These are phyloP conservation scores for Helicostylum pulchrum DNA, from an alignment of 192 early-diverging fungal genomes.

Conservation along the genomic window DNA sequence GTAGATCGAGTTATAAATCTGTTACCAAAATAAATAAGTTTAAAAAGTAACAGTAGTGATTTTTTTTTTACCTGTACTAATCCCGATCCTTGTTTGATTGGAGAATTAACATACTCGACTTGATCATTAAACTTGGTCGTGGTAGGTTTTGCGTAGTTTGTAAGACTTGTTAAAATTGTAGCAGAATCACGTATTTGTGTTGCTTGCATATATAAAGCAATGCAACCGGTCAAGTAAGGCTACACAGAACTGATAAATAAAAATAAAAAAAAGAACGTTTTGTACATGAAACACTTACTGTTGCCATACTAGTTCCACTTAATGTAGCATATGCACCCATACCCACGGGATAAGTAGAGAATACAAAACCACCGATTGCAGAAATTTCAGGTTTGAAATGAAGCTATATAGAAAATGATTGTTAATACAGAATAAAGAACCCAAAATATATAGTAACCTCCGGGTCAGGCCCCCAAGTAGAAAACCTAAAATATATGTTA, in stretches of 20 bases:
- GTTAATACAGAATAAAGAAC: background rate
- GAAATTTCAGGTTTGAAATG: conserved; percentile 48
- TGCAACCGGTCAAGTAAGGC: conserved; percentile 47
- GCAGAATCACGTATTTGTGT: conserved; percentile 6
- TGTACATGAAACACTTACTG: conserved; percentile 20
- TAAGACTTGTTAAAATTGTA: conserved; percentile 24
- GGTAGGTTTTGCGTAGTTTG: conserved; percentile 24
- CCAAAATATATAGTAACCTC: too few species aligned
- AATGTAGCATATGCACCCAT: conserved; percentile 38
- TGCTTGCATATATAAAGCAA: conserved; percentile 44
- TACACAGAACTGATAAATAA: background rate
- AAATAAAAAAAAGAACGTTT: background rate
- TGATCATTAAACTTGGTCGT: background rate
- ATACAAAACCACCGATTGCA: conserved; percentile 46
- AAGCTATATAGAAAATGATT: conserved; percentile 49
- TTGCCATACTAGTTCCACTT: conserved; percentile 58
- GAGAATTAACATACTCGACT: background rate
- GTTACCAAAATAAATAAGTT: conserved; percentile 36
- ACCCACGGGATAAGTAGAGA: conserved; percentile 40
- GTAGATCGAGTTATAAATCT: conserved; percentile 38
- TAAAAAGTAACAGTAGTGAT: conserved; percentile 12
- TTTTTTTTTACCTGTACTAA: conserved; percentile 37
- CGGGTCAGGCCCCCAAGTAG: conserved; percentile 59
- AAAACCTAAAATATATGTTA: conserved; percentile 55
- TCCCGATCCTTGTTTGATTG: conserved; percentile 45